A percentile compares a stretch with the other conserved stretches of the same genome.
Evolutionary conservation across 2,329 filamentous ascomycete genomes (phyloP).

Genomic region (Lasiodiplodia sp.): DNA sequence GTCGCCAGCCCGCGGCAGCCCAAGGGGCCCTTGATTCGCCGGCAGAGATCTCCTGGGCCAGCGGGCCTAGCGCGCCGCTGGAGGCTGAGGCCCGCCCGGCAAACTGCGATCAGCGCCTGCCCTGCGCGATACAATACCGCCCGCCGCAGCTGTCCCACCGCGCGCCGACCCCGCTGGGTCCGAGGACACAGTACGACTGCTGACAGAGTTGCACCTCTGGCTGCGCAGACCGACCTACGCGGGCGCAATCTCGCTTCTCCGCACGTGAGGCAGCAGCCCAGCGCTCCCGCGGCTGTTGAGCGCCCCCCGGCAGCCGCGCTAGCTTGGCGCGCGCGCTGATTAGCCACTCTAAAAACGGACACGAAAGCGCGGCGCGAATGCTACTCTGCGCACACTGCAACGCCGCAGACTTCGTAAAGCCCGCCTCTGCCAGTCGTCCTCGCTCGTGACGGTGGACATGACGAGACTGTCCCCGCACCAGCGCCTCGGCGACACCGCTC

Average conservation of each 20-base stretch:
- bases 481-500: conserved; percentile 15
- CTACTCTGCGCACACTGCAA: conserved; percentile 19
- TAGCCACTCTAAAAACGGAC: conserved; percentile 24
- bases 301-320: not conserved
- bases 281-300: conserved; percentile 13
- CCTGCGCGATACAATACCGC: not conserved
- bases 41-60: conserved; percentile 23
- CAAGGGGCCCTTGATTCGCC: conserved; percentile 17
- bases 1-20: conserved; percentile 4
- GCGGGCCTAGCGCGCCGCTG: conserved; percentile 18
- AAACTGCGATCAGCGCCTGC: conserved; percentile 21
- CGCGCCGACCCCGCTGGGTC: not conserved
- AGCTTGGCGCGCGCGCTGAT: conserved; percentile 1
- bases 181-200: not conserved
- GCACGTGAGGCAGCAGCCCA: conserved; percentile 18
- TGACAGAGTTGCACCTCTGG: not conserved
- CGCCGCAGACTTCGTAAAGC: conserved; percentile 15
- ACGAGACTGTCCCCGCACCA: conserved; percentile 18
- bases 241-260: conserved; percentile 26
- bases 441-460: conserved; percentile 12
- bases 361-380: conserved; percentile 22
- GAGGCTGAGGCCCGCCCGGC: conserved; percentile 22
- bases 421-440: conserved; percentile 10
- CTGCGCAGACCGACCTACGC: conserved; percentile 5
- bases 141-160: not conserved